Evolutionary conservation across 2,329 filamentous ascomycete species (phyloP), one percentile per base, ranked within the genome.

Genomic region (Sarocladiaceae sp.): DNA sequence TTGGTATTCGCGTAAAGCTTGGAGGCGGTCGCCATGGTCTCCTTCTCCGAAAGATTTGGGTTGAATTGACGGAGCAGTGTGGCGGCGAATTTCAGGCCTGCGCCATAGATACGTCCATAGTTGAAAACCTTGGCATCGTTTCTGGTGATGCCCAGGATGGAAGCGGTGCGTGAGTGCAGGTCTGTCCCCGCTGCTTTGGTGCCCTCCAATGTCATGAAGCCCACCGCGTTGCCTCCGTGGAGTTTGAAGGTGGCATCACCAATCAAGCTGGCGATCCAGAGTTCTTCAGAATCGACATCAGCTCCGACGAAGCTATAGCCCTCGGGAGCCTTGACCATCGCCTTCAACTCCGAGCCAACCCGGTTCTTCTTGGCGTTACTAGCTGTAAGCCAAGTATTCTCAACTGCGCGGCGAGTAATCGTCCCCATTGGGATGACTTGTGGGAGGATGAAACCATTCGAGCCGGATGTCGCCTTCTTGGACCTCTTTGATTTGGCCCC

Each of bases 351-450:
- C 0, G 93, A 98, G 1, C 93, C 93, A 3, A 98, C 91, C 5
- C 94, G 83, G 53, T 97, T 97, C 59, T 82, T 81, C 68, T 98
- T 98, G 1, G 94, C 94, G 57, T 98, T 98, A 55, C 89, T 94
- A 2, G 93, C 94, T 3, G 93, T 98, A 37, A 98, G 76, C 93
- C 94, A 98, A 0, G 93, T 98, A 51, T 96, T 97, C 57, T 98
- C 93, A 6, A 98, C 93, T 0, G 91, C 88, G 58, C 93, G 78
- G 43, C 93, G 79, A 2, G 93, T 98, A 50, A 98, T 88, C 6
- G 94, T 98, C 13, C 93, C 93, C 93, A 98, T 98, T 0, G 93
- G 93, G 45, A 98, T 96, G 48, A 98, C 73, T 57, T 98, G 93
- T 1, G 93, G 93, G 16, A 98, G 65, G 49, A 98, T 98, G 56